These are phyloP conservation scores for Porogramme epimiltina DNA, from an alignment of 1,284 basidiomycete genomes.

Conservation along the genomic window DNA sequence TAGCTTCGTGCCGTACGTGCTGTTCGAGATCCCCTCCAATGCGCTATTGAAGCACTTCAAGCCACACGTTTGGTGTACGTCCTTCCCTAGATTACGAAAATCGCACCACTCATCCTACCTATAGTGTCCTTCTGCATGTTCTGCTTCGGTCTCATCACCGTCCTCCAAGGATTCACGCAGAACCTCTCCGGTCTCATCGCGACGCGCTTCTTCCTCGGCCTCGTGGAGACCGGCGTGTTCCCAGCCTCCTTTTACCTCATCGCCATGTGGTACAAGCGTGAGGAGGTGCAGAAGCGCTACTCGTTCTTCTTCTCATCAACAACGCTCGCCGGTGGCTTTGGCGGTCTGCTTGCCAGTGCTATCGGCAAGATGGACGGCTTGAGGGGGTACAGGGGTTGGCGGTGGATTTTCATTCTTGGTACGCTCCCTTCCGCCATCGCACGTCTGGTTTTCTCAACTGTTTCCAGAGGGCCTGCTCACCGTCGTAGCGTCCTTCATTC, in stretches of 20 bases:
- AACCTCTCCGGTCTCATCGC: slow-evolving; percentile 38
- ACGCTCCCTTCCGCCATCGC: slow-evolving; percentile 26
- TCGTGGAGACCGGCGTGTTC: slow-evolving; percentile 34
- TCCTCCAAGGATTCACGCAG: slow-evolving; percentile 37
- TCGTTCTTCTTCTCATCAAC: slow-evolving; percentile 40
- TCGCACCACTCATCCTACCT: neutral
- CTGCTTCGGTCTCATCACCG: slow-evolving; percentile 37
- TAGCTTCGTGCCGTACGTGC: slow-evolving; percentile 35
- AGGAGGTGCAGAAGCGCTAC: slow-evolving; percentile 39
- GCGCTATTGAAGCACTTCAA: slow-evolving; percentile 33
- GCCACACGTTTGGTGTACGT: slow-evolving; percentile 34
- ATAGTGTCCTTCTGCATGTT: slow-evolving; percentile 35
- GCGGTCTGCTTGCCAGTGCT: slow-evolving; percentile 36
- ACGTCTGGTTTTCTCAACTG: neutral
- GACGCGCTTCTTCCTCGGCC: slow-evolving; percentile 41
- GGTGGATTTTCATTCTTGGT: slow-evolving; percentile 47
- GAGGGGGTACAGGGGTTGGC: slow-evolving; percentile 33
- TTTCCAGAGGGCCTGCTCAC: slow-evolving; percentile 37
- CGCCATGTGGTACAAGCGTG: slow-evolving; percentile 39
- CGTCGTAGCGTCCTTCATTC: slow-evolving; percentile 28
- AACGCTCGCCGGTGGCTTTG: slow-evolving; percentile 36
- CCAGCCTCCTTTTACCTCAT: slow-evolving; percentile 39
- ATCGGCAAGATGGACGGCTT: slow-evolving; percentile 39
- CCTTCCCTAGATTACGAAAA: neutral
- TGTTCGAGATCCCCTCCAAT: slow-evolving; percentile 37